Conservation (phyloP, 208 protist genomes). For the Naegleria fowleri region DNA sequence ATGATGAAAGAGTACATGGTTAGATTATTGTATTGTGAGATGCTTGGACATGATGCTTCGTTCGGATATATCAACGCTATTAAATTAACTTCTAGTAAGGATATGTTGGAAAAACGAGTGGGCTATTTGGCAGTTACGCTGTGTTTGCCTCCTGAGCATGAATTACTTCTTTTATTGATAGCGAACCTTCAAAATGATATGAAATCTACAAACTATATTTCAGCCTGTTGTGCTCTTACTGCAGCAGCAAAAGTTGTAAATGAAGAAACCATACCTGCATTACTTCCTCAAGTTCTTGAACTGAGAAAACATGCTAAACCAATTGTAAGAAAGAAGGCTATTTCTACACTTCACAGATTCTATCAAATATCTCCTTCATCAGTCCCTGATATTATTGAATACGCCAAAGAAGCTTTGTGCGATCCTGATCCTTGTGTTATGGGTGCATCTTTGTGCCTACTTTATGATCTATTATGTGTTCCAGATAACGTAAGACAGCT, state of each 20-base stretch:
- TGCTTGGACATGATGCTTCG: constrained; percentile 77
- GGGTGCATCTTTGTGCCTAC: constrained; percentile 70
- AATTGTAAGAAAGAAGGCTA: constrained; percentile 83
- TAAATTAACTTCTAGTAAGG: constrained; percentile 77
- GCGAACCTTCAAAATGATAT: constrained; percentile 86
- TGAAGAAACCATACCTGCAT: constrained; percentile 71
- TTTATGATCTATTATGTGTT: constrained; percentile 54
- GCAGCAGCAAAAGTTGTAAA: constrained; percentile 69
- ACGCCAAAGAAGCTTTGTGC: constrained; percentile 70
- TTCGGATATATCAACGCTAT: constrained; percentile 90
- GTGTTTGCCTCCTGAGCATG: constrained; percentile 70
- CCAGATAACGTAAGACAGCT: background rate
- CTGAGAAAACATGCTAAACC: constrained; percentile 39
- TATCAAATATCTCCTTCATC: constrained; percentile 46
- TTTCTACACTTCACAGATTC: constrained; percentile 76
- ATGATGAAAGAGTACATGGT: constrained; percentile 66
- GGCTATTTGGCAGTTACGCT: constrained; percentile 82
- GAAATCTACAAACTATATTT: constrained; percentile 72
- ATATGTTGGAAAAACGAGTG: constrained; percentile 61
- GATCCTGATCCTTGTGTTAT: constrained; percentile 92
- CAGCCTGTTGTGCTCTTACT: constrained; percentile 76
- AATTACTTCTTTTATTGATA: constrained; percentile 85
- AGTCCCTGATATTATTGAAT: constrained; percentile 44
- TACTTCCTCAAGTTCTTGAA: constrained; percentile 61
- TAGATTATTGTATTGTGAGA: constrained; percentile 85